Evolutionary conservation across 2,329 filamentous ascomycete genomes (phyloP), one percentile per base, ranked within the genome.

Genomic region (Drechslera avenae): DNA sequence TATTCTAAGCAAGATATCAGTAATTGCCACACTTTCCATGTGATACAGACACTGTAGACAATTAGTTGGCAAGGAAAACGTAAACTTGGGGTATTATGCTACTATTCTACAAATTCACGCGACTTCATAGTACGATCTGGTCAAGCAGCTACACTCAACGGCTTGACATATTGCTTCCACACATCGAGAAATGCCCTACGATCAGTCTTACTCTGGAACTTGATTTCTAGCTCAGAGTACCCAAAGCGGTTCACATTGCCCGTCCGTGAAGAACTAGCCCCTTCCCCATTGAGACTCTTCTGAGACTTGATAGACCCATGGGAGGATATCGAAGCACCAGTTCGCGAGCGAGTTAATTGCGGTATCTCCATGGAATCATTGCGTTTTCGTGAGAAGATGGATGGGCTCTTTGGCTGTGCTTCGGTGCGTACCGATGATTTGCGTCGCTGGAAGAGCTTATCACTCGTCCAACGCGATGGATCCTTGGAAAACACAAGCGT

Each of bases 401-500:
- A 42, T 5, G 53, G 46, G 9, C 41, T 50, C 33, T 28, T 33
- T 32, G 16, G 47, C 32, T n/a, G 31, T 12, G n/a, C 33, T 5
- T 49, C 41, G 23, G 36, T 14, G 37, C 51, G 28, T 36, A 40
- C 9, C 1, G 63, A 62, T 9, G 63, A 58, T 17, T 58, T 64
- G 28, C 66, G 53, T 7, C 61, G 56, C 37, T 57, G 52, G 46
- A 65, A 64, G 0, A 69, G 36, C 42, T 67, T 69, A 30, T 68
- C 63, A 6, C 59, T 39, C 9, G 45, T 58, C 60, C 62, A 69
- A 48, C 51, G 67, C 16, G 50, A 49, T 0, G 67, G 57, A 13
- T 72, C 63, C 49, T 62, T 72, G 2, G 66, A 69, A n/a, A 71
- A 68, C 0, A 58, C 26, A 13, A 72, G 54, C 5, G 51, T 55